Conservation (phyloP, 2,329 filamentous ascomycete species). For the Penicillium expansum region DNA sequence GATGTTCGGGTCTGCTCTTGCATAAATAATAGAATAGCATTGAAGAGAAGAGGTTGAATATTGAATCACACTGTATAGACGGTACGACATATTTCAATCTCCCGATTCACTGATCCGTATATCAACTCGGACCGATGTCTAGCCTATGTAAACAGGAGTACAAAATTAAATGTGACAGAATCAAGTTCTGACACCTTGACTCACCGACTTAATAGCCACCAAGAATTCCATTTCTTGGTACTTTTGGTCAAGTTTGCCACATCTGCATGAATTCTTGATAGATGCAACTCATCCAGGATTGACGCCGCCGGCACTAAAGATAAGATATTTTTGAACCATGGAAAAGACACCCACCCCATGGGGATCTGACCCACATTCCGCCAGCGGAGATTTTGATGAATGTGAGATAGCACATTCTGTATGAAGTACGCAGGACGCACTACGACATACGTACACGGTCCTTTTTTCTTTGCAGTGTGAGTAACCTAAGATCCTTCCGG, state of each 20-base stretch:
- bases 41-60: not conserved
- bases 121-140: not conserved
- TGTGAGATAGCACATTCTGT: conserved; percentile 5
- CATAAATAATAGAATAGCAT: not conserved
- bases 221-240: not conserved
- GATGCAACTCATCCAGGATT: not conserved
- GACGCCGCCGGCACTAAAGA: not conserved
- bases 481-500: conserved; percentile 11
- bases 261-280: not conserved
- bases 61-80: not conserved
- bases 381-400: conserved; percentile 1
- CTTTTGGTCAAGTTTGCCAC: not conserved
- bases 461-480: conserved; percentile 11
- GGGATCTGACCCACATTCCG: conserved; percentile 8
- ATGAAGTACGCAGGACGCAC: not conserved
- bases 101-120: not conserved
- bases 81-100: not conserved
- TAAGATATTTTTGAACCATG: not conserved
- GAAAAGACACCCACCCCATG: conserved; percentile 5
- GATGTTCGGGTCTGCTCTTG: conserved; percentile 9
- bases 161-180: not conserved
- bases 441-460: not conserved
- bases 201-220: conserved; percentile 4
- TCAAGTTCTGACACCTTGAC: not conserved
- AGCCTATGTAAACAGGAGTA: not conserved